phyloP scores from a whole-genome alignment of 2,329 filamentous ascomycete species.

The Aspergillus caelatus region DNA sequence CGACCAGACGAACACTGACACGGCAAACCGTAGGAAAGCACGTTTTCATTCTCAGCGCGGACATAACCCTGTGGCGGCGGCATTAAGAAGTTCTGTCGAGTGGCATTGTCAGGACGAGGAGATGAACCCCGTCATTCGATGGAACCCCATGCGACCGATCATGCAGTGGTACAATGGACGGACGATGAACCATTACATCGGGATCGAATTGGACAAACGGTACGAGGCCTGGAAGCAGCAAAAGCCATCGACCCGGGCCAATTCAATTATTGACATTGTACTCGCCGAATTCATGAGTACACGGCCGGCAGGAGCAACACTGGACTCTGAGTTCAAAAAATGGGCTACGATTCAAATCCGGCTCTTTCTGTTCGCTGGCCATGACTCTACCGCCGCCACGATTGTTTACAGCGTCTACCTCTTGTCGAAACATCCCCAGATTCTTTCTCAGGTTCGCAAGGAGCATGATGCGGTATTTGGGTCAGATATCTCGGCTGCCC shows the following conservation, averaged over 20 bases:
- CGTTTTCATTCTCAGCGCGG: not conserved
- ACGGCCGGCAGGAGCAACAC: not conserved
- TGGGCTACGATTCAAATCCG: not conserved
- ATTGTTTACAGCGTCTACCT: not conserved
- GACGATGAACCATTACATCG: not conserved
- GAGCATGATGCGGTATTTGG: slow-evolving; percentile 60
- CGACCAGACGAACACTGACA: not conserved
- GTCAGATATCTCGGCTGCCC: slow-evolving; percentile 39
- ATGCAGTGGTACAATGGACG: not conserved
- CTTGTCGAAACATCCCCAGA: slow-evolving; percentile 30
- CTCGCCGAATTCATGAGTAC: not conserved
- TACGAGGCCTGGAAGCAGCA: not conserved
- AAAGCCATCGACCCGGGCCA: not conserved
- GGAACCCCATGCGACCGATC: not conserved
- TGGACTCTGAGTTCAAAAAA: not conserved
- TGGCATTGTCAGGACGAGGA: not conserved
- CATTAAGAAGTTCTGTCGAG: not conserved
- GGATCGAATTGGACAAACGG: not conserved
- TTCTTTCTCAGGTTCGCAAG: slow-evolving; percentile 41
- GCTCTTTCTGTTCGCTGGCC: not conserved
- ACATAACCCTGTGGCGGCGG: not conserved
- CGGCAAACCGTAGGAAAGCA: not conserved
- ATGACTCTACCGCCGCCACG: not conserved
- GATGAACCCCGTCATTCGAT: not conserved
- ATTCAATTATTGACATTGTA: not conserved